Percentiles rank a stretch among this genome's conserved stretches.
Evolutionary conservation across 1,139 yeast species (phyloP).

Genomic region (Kazachstania sp.): DNA sequence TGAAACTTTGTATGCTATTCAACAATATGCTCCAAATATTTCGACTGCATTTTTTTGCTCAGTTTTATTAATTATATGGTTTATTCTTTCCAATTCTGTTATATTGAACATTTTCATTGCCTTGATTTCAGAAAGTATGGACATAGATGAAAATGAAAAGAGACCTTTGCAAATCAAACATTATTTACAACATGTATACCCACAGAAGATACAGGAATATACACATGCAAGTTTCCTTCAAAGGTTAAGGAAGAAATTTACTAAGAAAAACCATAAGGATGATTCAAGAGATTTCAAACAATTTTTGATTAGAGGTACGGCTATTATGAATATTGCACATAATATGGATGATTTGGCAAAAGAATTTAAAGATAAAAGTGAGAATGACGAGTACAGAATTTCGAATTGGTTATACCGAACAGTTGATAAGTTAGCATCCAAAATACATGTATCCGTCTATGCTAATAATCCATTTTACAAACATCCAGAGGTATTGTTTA

Average conservation of each 20-base stretch:
- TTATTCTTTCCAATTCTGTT: slow-evolving; percentile 71
- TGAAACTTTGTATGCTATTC: slow-evolving; percentile 50
- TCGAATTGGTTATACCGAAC: background rate
- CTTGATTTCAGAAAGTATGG: slow-evolving; percentile 75
- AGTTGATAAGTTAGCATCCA: background rate
- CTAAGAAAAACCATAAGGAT: slow-evolving; percentile 14
- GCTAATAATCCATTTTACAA: slow-evolving; percentile 36
- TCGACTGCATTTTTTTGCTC: slow-evolving; percentile 52
- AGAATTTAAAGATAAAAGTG: slow-evolving; percentile 9
- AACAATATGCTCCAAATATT: slow-evolving; percentile 43
- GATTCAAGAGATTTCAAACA: slow-evolving; percentile 31
- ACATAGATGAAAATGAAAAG: slow-evolving; percentile 64
- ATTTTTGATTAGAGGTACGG: slow-evolving; percentile 39
- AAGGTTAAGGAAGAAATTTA: slow-evolving; percentile 27
- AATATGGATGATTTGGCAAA: slow-evolving; percentile 29
- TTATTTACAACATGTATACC: slow-evolving; percentile 50
- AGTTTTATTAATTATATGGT: slow-evolving; percentile 68
- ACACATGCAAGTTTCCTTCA: slow-evolving; percentile 29
- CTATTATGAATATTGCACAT: slow-evolving; percentile 37
- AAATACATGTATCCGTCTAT: slow-evolving; percentile 9
- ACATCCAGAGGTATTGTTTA: slow-evolving; percentile 29
- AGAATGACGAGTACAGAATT: slow-evolving; percentile 1
- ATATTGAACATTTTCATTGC: slow-evolving; percentile 87
- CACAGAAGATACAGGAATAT: slow-evolving; percentile 31
- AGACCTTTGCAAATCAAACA: slow-evolving; percentile 66